These are phyloP conservation scores for Heterobasidion parviporum DNA, from an alignment of 1,284 basidiomycete genomes.

Conservation along the genomic window DNA sequence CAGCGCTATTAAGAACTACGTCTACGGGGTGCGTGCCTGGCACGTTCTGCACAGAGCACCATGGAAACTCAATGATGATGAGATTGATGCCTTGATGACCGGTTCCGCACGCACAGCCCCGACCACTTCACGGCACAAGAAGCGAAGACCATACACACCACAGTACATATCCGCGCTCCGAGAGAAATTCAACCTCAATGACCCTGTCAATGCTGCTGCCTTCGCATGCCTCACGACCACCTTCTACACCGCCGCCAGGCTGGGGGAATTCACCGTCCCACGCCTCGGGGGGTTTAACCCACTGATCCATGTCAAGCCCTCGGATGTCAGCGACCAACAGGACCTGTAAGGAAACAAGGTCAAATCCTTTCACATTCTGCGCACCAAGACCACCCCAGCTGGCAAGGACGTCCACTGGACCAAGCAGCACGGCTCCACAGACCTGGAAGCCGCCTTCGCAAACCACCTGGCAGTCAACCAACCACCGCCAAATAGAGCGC, in stretches of 20 bases:
- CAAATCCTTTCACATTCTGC: not conserved
- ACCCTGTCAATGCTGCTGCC: not conserved
- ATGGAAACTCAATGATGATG: conserved; percentile 8
- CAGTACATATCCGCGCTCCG: not conserved
- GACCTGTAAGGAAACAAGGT: not conserved
- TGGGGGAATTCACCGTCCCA: not conserved
- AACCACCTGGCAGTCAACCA: not conserved
- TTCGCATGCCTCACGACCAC: not conserved
- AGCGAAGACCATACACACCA: not conserved
- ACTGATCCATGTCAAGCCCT: not conserved
- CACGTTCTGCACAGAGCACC: conserved; percentile 15
- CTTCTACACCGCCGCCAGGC: not conserved
- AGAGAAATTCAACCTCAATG: not conserved
- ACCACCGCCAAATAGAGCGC: not conserved
- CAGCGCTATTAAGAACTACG: conserved; percentile 13
- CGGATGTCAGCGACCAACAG: not conserved
- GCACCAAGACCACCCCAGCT: not conserved
- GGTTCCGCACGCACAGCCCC: no score
- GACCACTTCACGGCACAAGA: not conserved
- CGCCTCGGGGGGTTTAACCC: not conserved
- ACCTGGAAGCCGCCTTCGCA: not conserved
- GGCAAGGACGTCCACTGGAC: not conserved
- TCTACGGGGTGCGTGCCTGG: conserved; percentile 16
- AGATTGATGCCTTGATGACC: not conserved
- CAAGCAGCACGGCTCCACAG: not conserved